Evolutionary conservation across 2,329 filamentous ascomycete genomes (phyloP), one percentile per base, ranked within the genome.

Genomic region (Botrytis fabae): DNA sequence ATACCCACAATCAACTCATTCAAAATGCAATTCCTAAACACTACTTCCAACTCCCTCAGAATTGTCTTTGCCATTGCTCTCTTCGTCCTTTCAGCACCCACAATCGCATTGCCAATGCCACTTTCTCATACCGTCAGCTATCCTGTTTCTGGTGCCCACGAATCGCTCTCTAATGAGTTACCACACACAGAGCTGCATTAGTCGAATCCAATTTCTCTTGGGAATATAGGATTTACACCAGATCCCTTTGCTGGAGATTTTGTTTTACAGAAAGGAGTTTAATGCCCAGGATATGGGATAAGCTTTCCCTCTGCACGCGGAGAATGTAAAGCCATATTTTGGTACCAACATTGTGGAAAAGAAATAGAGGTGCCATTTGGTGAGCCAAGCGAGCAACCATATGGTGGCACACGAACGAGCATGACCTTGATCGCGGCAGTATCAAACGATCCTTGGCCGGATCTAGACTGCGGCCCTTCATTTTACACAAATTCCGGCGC

Each of bases 71-170:
- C n/a, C 18, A 25, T 69, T 2, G n/a, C n/a, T 25, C n/a, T 69
- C 35, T n/a, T 69, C 25, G 4, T 38, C 16, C 35, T 69, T 20
- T 42, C 38, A 18, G 22, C 48, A 32, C 38, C n/a, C 54, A 12
- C 10, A 9, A 8, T 32, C 18, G 51, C 65, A 57, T 14, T 57
- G 2, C 51, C 51, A 57, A 18, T 57, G 2, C n/a, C 51, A 9
- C 65, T 69, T 44, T 69, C 65, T 16, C 38, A 69, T 22, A 48
- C 32, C 6, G 48, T 69, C 18, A 57, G 40, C 18, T 69, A 69
- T 32, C 65, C 65, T 12, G 65, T 69, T 16, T 57, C 65, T 2
- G 65, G 38, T 4, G 5, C n/a, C 6, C 14, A 18, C 9, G 35
- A 25, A 32, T 42, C 65, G 3, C 38, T 57, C 14, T n/a, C 38